Base-by-base conservation (phyloP, 768 basidiomycete genomes). In the Suillus sp. region DNA sequence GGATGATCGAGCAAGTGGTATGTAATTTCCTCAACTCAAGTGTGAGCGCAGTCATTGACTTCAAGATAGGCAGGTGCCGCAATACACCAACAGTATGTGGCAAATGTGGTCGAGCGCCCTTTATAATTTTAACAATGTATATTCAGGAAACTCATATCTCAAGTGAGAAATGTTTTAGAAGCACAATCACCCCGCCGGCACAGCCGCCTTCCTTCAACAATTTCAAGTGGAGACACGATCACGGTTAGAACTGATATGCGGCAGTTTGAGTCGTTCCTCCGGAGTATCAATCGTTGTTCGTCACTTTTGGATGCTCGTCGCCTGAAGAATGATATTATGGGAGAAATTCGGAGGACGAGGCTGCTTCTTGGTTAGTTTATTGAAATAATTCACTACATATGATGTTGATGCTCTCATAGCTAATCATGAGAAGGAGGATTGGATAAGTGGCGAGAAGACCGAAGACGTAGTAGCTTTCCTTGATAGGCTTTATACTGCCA, bases 241-340 rank as follows among this genome's bases (percentile, higher is more conserved):
- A 95, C 93, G 2, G 87, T 91, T 63, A 86, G 87, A 35, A 96
- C 95, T 1, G 87, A 91, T 69, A 69, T 84, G 9, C 87, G 89
- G 53, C 90, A 95, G 62, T 98, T 98, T 68, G 96, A 98, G 67
- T 90, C 89, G 0, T 99, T 98, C 74, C 78, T 99, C 58, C 85
- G 88, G 37, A 93, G 94, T 62, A 95, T 99, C 70, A 85, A 82
- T 64, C 85, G 87, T 37, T 89, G 88, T 68, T 90, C 90, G 13
- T 95, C 91, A 4, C 79, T 98, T 7, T 75, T 95, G 37, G 97
- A 99, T 70, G 95, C 95, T 3, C 84, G 95, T 61, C 82, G 96
- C 27, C 76, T 99, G 43, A 92, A 96, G 77, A 96, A 93, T 66
- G 97, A 99, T 69, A 84, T 99, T 40, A 87, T 91, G 65, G 86